These are phyloP conservation scores for Penicillium tannophilum DNA, from an alignment of 495 filamentous ascomycete species.

Conservation along the genomic window DNA sequence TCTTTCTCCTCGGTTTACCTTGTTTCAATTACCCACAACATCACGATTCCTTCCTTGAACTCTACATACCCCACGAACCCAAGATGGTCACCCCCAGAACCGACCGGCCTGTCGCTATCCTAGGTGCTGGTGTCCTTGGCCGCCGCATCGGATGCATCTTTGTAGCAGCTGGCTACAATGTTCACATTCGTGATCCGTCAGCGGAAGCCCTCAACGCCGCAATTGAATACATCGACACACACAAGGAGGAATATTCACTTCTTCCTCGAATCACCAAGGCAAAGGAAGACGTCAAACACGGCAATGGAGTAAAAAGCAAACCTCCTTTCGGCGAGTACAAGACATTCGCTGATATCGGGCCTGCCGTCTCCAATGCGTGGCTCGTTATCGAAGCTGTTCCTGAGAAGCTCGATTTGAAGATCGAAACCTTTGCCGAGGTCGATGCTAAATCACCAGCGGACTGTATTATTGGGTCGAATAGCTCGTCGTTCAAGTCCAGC, in stretches of 20 bases:
- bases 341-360: background rate
- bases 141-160: conserved; percentile 46
- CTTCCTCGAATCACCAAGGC: background rate
- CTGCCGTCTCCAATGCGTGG: conserved; percentile 33
- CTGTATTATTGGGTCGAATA: conserved; percentile 53
- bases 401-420: conserved; percentile 53
- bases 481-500: conserved; percentile 33
- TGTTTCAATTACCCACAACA: background rate
- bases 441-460: conserved; percentile 42
- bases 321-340: background rate
- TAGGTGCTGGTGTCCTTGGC: conserved; percentile 53
- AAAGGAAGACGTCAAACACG: background rate
- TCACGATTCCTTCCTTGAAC: background rate
- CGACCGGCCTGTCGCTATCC: conserved; percentile 39
- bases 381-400: conserved; percentile 57
- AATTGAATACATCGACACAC: background rate
- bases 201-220: background rate
- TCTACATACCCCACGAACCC: background rate
- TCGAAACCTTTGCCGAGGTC: conserved; percentile 43
- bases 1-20: background rate
- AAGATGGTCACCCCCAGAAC: conserved; percentile 12
- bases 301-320: no score
- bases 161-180: conserved; percentile 46
- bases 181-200: conserved; percentile 43
- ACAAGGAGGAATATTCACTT: background rate